Conservation (phyloP, 257 asterid species). For the Scutellaria baicalensis region DNA sequence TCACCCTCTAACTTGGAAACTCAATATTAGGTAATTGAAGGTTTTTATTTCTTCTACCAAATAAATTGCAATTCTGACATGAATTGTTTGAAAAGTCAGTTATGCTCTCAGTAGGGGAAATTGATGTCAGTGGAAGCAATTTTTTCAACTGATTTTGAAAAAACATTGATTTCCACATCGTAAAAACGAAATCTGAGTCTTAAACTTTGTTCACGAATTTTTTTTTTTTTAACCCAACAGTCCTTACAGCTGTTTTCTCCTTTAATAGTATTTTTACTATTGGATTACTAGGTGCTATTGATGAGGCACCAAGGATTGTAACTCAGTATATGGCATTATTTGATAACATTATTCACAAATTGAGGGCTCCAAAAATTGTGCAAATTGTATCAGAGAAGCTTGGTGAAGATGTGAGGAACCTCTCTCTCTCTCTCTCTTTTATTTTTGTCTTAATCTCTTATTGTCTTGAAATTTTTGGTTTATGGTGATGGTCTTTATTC, state of each 20-base stretch:
- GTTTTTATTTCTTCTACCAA: neutral
- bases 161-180: neutral
- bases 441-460: neutral
- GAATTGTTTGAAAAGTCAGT: neutral
- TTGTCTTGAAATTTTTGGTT: neutral
- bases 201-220: no score
- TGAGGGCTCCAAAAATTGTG: slow-evolving; percentile 69
- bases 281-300: slow-evolving; percentile 39
- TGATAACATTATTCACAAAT: slow-evolving; percentile 61
- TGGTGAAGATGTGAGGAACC: slow-evolving; percentile 49
- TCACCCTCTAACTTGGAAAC: no score
- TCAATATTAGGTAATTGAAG: no score
- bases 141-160: neutral
- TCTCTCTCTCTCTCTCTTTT: neutral
- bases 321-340: slow-evolving; percentile 69
- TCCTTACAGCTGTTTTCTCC: neutral
- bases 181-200: no score
- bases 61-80: neutral
- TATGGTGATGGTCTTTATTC: neutral
- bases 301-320: slow-evolving; percentile 35
- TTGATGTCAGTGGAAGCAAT: neutral
- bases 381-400: slow-evolving; percentile 67
- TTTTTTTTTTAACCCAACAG: neutral
- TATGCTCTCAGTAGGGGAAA: neutral
- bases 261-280: neutral